Conservation (phyloP, 2,329 filamentous ascomycete genomes). For the Sarocladium oryzae region DNA sequence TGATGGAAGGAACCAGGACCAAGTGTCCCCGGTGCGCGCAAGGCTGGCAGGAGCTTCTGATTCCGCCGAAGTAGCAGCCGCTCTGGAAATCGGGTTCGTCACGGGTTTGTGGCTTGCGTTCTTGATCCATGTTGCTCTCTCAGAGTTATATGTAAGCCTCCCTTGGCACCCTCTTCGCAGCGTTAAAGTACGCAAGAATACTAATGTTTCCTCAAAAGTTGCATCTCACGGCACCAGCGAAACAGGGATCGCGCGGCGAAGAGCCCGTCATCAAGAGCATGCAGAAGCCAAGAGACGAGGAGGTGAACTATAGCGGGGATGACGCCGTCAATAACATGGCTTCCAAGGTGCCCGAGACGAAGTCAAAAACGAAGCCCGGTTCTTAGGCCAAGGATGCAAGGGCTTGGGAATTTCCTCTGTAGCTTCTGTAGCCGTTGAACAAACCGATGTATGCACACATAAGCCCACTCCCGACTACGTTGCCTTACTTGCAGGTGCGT, state of each 20-base stretch:
- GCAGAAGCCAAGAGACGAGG: constrained; percentile 1
- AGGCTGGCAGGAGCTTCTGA: constrained; percentile 16
- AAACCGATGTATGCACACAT: neutral
- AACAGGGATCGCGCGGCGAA: neutral
- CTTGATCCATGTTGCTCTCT: constrained; percentile 12
- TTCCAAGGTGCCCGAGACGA: neutral
- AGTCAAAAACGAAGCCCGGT: neutral
- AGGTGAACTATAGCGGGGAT: neutral
- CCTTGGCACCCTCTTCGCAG: neutral
- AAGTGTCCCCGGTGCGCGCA: constrained; percentile 10
- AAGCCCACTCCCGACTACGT: too few species aligned
- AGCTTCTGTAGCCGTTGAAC: neutral
- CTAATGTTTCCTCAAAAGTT: neutral
- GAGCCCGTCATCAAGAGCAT: neutral
- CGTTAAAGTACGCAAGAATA: neutral
- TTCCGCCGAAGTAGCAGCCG: constrained; percentile 24
- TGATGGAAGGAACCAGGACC: constrained; percentile 15
- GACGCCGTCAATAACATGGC: neutral
- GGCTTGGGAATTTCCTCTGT: neutral
- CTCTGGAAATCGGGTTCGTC: constrained; percentile 40
- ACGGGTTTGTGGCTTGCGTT: constrained; percentile 32
- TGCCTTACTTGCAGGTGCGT: too few species aligned
- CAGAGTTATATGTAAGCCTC: constrained; percentile 14
- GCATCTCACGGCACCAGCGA: neutral
- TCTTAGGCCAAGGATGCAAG: neutral